phyloP scores from a whole-genome alignment of 345 rosid species.

The Physaria fendleri region DNA sequence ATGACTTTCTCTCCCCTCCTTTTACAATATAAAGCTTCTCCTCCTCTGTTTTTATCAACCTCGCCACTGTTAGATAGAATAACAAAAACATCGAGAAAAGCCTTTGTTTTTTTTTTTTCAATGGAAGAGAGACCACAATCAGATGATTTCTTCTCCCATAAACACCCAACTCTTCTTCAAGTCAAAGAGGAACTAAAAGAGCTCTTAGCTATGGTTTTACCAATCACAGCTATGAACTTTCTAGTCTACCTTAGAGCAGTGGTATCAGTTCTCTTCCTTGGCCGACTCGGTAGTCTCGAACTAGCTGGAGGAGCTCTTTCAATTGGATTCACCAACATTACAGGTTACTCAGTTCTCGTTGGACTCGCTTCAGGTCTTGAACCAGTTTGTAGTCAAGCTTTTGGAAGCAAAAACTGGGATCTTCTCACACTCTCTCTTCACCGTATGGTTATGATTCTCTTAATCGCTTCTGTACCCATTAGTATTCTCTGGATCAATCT shows the following conservation, averaged over 20 bases:
- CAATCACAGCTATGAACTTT: constrained; percentile 81
- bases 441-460: constrained; percentile 79
- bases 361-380: constrained; percentile 96
- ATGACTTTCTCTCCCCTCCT: no score
- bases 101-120: no score
- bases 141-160: constrained; percentile 38
- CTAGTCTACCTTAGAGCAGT: constrained; percentile 71
- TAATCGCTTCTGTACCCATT: constrained; percentile 70
- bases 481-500: constrained; percentile 81
- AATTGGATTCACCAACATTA: constrained; percentile 96
- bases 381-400: constrained; percentile 97
- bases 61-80: neutral
- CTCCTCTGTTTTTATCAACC: no score
- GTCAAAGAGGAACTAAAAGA: constrained; percentile 76
- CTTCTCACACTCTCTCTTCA: constrained; percentile 77
- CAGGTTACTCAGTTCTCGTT: constrained; percentile 89
- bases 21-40: no score
- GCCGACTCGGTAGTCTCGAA: constrained; percentile 86
- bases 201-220: constrained; percentile 85
- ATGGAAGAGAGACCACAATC: constrained; percentile 49
- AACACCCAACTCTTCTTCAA: constrained; percentile 47
- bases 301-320: constrained; percentile 96
- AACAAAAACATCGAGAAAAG: neutral
- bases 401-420: constrained; percentile 85
- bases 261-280: constrained; percentile 83